Evolutionary conservation across 176 grass and related monocot genomes (phyloP).

Genomic region (Hordeum marinum): DNA sequence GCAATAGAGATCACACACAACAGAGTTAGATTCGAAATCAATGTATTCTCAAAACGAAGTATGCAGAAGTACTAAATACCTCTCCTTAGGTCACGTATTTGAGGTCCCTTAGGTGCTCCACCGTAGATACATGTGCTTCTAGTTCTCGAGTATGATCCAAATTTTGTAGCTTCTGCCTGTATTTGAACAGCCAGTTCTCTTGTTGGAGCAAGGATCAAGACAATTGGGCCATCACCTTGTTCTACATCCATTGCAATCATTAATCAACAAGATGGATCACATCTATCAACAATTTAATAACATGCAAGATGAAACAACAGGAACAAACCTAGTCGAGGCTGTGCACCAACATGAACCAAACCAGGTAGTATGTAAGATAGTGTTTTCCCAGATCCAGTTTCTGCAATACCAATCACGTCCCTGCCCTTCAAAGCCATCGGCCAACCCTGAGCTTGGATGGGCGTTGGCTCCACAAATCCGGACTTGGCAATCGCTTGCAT

Average conservation of each 20-base stretch:
- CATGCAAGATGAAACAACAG: background rate
- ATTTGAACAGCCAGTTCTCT: slow-evolving; percentile 96
- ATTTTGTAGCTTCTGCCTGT: slow-evolving; percentile 89
- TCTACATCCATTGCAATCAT: slow-evolving; percentile 35
- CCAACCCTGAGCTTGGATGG: slow-evolving; percentile 97
- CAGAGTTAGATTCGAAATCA: background rate
- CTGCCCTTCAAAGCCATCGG: slow-evolving; percentile 97
- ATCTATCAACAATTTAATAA: background rate
- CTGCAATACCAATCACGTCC: slow-evolving; percentile 92
- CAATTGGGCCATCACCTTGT: slow-evolving; percentile 83
- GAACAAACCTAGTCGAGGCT: slow-evolving; percentile 80
- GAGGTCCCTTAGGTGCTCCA: slow-evolving; percentile 91
- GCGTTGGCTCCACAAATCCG: slow-evolving; percentile 81
- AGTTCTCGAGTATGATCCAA: slow-evolving; percentile 66
- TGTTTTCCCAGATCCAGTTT: slow-evolving; percentile 97
- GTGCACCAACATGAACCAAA: slow-evolving; percentile 86
- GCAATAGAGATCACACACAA: background rate
- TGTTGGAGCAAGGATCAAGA: slow-evolving; percentile 90
- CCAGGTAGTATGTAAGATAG: slow-evolving; percentile 78
- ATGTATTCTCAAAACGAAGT: background rate
- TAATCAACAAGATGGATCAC: background rate
- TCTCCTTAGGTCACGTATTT: slow-evolving; percentile 88
- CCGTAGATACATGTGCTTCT: slow-evolving; percentile 91
- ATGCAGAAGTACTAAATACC: slow-evolving; percentile 36
- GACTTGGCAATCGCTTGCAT: slow-evolving; percentile 69